Percentiles rank a stretch among this genome's conserved stretches.
These are phyloP conservation scores for Quercus bicolor DNA, from an alignment of 306 rosid species.

Conservation along the genomic window DNA sequence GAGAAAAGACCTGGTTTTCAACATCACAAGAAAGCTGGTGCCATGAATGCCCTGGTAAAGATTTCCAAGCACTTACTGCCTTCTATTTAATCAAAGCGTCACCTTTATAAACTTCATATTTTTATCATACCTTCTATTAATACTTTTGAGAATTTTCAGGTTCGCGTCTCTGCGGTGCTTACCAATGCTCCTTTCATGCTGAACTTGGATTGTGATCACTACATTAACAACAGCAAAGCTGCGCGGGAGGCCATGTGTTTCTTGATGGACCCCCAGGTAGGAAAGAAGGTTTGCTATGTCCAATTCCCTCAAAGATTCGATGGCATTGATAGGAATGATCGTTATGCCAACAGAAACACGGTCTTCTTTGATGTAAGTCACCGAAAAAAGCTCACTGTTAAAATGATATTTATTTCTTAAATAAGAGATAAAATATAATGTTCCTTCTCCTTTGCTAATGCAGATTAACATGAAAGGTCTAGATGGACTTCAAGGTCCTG, in stretches of 20 bases:
- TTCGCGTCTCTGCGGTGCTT: slow-evolving; percentile 88
- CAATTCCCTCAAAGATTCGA: slow-evolving; percentile 95
- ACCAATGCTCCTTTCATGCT: slow-evolving; percentile 91
- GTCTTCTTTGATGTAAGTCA: slow-evolving; percentile 78
- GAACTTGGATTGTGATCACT: slow-evolving; percentile 96
- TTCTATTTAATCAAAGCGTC: slow-evolving; percentile 16
- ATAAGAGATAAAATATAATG: not conserved
- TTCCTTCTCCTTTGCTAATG: slow-evolving; percentile 23
- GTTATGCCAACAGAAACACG: slow-evolving; percentile 92
- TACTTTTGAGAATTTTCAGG: slow-evolving; percentile 45
- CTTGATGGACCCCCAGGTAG: slow-evolving; percentile 88
- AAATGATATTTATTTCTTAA: slow-evolving; percentile 1
- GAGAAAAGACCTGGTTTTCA: slow-evolving; percentile 92
- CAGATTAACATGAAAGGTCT: slow-evolving; percentile 98
- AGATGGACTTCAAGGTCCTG: slow-evolving; percentile 97
- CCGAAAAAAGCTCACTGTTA: slow-evolving; percentile 6
- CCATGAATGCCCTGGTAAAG: slow-evolving; percentile 89
- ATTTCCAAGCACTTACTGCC: slow-evolving; percentile 11
- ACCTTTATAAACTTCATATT: not conserved
- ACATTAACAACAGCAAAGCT: slow-evolving; percentile 80
- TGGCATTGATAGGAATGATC: slow-evolving; percentile 81
- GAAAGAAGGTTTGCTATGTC: slow-evolving; percentile 76
- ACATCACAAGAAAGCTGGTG: slow-evolving; percentile 98
- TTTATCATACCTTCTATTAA: not conserved
- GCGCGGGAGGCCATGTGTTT: slow-evolving; percentile 94